Evolutionary conservation across 345 rosid genomes (phyloP).

Genomic region (Hirschfeldia incana): DNA sequence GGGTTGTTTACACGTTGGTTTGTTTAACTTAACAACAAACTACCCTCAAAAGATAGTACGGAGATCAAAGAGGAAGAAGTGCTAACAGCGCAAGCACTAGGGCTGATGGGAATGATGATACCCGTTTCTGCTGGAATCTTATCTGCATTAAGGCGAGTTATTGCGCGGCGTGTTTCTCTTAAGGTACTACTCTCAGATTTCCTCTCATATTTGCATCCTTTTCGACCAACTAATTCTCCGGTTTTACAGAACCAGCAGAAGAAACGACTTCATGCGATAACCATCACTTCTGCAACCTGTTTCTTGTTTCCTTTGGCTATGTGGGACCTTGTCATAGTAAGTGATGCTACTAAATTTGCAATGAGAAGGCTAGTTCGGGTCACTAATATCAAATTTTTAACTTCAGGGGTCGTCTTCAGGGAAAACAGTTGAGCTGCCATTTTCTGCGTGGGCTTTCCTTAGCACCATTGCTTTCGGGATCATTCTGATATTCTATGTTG

Average conservation of each 20-base stretch:
- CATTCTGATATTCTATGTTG: slow-evolving; percentile 81
- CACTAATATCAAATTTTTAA: slow-evolving; percentile 24
- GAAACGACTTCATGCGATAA: slow-evolving; percentile 87
- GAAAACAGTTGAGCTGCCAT: slow-evolving; percentile 56
- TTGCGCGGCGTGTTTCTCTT: slow-evolving; percentile 89
- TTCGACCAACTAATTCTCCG: background rate
- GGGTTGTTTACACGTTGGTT: slow-evolving; percentile 7
- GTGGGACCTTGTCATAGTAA: slow-evolving; percentile 94
- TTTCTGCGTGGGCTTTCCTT: slow-evolving; percentile 86
- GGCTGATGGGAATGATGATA: slow-evolving; percentile 69
- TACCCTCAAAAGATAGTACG: slow-evolving; percentile 61
- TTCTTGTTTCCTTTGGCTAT: slow-evolving; percentile 94
- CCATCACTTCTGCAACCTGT: slow-evolving; percentile 83
- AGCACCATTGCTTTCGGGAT: slow-evolving; percentile 81
- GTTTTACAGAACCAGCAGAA: slow-evolving; percentile 80
- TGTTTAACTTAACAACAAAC: slow-evolving; percentile 58
- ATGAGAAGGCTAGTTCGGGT: slow-evolving; percentile 6
- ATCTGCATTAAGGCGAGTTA: slow-evolving; percentile 90
- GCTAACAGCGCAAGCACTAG: slow-evolving; percentile 55
- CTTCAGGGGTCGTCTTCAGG: slow-evolving; percentile 74
- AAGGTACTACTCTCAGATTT: slow-evolving; percentile 54
- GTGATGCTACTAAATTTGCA: slow-evolving; percentile 34
- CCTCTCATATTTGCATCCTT: background rate
- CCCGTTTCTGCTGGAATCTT: slow-evolving; percentile 94
- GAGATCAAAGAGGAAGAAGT: slow-evolving; percentile 43